phyloP scores from a whole-genome alignment of 306 rosid genomes.

The Lithocarpus polystachyus region DNA sequence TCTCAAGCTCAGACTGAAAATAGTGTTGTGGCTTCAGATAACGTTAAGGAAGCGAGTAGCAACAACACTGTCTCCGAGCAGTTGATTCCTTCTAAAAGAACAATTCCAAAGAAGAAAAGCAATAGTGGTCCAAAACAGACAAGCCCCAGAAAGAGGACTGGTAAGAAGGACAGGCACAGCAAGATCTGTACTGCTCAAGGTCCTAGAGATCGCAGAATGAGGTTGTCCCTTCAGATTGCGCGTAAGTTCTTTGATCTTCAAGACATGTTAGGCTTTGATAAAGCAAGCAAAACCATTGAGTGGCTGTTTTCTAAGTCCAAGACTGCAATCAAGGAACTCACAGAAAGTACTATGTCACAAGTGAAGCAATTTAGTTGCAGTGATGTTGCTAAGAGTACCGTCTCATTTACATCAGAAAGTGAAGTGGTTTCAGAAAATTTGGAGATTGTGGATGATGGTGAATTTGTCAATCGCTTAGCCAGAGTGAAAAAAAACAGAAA shows the following conservation, averaged over 20 bases:
- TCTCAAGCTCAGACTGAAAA: neutral
- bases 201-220: slow-evolving; percentile 53
- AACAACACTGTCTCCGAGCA: neutral
- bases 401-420: slow-evolving; percentile 4
- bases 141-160: slow-evolving; percentile 29
- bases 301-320: slow-evolving; percentile 49
- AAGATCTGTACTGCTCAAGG: slow-evolving; percentile 60
- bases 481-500: slow-evolving; percentile 15
- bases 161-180: slow-evolving; percentile 60
- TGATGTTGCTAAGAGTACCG: neutral
- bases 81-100: neutral
- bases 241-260: slow-evolving; percentile 57
- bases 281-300: slow-evolving; percentile 56
- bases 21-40: slow-evolving; percentile 3
- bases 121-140: neutral
- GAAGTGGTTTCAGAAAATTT: slow-evolving; percentile 6
- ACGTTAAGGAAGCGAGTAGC: neutral
- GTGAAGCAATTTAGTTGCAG: neutral
- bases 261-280: slow-evolving; percentile 58
- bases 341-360: neutral
- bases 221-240: slow-evolving; percentile 54
- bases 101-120: neutral
- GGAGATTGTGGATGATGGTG: neutral
- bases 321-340: slow-evolving; percentile 43
- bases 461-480: neutral